These are phyloP conservation scores for Dendrocalamus sinicus DNA, from an alignment of 176 grass and related monocot species.

Conservation along the genomic window DNA sequence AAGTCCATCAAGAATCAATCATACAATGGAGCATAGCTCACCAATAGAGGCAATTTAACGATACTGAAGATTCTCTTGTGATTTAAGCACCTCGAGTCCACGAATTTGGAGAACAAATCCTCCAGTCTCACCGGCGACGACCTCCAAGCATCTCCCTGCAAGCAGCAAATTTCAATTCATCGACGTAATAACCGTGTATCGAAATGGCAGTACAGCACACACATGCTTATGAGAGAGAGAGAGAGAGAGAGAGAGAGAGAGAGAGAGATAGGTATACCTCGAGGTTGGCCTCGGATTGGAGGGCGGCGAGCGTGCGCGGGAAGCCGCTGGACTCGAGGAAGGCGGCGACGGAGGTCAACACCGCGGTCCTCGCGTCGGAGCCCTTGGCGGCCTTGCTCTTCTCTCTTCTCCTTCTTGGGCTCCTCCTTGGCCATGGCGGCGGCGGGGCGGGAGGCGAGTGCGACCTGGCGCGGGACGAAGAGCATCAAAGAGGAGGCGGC, in stretches of 20 bases:
- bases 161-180: neutral
- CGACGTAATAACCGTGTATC: neutral
- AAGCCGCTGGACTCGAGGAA: constrained; percentile 75
- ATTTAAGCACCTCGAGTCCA: constrained; percentile 60
- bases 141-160: constrained; percentile 57
- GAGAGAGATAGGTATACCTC: constrained; percentile 45
- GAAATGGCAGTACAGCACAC: neutral
- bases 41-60: neutral
- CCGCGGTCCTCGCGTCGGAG: constrained; percentile 17
- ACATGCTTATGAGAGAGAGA: neutral
- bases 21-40: neutral
- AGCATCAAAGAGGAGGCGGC: constrained; percentile 43
- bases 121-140: constrained; percentile 62
- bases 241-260: neutral
- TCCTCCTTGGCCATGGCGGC: constrained; percentile 56
- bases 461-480: constrained; percentile 74
- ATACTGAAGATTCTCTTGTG: neutral
- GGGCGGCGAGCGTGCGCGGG: constrained; percentile 58
- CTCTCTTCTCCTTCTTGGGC: constrained; percentile 55
- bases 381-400: constrained; percentile 50
- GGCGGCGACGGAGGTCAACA: constrained; percentile 68
- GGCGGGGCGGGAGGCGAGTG: constrained; percentile 31
- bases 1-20: neutral
- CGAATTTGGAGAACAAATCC: constrained; percentile 52
- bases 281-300: constrained; percentile 68